Evolutionary conservation across 2,329 filamentous ascomycete species (phyloP), one percentile per base, ranked within the genome.

Genomic region (Phaeosphaeriaceae sp.): DNA sequence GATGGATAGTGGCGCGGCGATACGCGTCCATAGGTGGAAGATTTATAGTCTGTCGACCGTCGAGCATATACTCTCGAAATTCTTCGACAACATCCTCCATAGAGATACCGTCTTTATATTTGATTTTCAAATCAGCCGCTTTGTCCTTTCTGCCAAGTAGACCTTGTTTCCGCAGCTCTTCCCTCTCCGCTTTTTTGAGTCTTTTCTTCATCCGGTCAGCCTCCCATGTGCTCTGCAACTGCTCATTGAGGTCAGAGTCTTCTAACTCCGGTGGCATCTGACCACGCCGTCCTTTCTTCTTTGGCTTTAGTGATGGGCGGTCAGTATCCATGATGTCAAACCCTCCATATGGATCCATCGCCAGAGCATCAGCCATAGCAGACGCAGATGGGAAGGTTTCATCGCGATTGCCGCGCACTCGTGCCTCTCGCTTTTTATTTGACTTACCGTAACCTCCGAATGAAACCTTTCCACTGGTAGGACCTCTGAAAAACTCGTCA

Each of bases 311-410:
- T 44, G 85, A 90, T 1, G 87, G 85, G 20, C 86, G 81, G 13
- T 89, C 83, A 74, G 89, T 90, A 64, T 96, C 90, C 87, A 94
- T 93, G 36, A 95, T 78, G 65, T 96, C 91, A 56, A 96, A 87
- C 7, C 85, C 88, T 52, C 87, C 85, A 48, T 86, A 79, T 47
- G 83, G 81, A 56, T 83, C 81, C 54, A 76, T 72, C n/a, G 85
- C 82, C 2, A 86, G 73, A 0, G 79, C 77, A 64, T 85, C 83
- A 3, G 82, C 83, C 60, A 86, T 79, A 13, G 79, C 76, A 37
- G 77, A 77, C 5, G 83, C 84, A 30, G 79, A 77, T 13, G 81
- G 80, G 61, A 84, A 86, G 12, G 43, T 51, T 12, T 42, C 50
- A 3, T 60, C 54, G 13, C 50, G 60, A n/a, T 52, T 58, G 8